phyloP scores from a whole-genome alignment of 352 stramenopile genomes.

The Phytophthora boehmeriae region DNA sequence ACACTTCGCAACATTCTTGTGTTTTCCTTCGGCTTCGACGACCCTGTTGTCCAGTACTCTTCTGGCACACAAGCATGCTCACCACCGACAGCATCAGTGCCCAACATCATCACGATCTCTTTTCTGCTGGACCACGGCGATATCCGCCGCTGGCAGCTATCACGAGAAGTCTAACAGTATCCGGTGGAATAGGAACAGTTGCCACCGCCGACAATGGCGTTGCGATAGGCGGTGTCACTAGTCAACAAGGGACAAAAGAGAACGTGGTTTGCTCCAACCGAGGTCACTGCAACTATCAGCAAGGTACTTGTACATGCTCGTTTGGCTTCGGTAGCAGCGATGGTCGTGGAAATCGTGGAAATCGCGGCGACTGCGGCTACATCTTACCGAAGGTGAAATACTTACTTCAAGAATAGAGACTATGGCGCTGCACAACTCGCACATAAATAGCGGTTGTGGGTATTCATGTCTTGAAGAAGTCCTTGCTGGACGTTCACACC shows the following conservation, averaged over 20 bases:
- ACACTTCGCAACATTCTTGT: conserved; percentile 66
- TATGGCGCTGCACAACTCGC: too few relatives aligned
- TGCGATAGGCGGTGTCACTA: conserved; percentile 39
- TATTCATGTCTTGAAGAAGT: conserved; percentile 13
- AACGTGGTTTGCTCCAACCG: conserved; percentile 87
- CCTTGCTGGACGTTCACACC: background rate
- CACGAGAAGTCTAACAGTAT: conserved; percentile 32
- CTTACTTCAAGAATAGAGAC: conserved; percentile 9
- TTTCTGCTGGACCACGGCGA: conserved; percentile 61
- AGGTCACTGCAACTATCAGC: conserved; percentile 79
- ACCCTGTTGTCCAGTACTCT: conserved; percentile 53
- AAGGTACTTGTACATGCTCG: conserved; percentile 54
- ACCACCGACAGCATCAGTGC: conserved; percentile 14
- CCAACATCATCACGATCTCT: conserved; percentile 62
- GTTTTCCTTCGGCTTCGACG: conserved; percentile 51
- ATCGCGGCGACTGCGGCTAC: conserved; percentile 69
- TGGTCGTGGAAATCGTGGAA: conserved; percentile 59
- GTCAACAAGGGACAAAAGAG: conserved; percentile 89
- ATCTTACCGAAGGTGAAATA: conserved; percentile 23
- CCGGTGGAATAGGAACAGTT: conserved; percentile 26
- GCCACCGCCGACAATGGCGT: conserved; percentile 46
- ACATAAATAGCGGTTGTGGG: conserved; percentile 12
- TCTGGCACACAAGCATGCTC: conserved; percentile 44
- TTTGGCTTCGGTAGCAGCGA: conserved; percentile 66
- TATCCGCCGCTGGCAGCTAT: conserved; percentile 49